These are phyloP conservation scores for Aspergillus ibericus DNA, from an alignment of 2,329 filamentous ascomycete genomes.

Conservation along the genomic window DNA sequence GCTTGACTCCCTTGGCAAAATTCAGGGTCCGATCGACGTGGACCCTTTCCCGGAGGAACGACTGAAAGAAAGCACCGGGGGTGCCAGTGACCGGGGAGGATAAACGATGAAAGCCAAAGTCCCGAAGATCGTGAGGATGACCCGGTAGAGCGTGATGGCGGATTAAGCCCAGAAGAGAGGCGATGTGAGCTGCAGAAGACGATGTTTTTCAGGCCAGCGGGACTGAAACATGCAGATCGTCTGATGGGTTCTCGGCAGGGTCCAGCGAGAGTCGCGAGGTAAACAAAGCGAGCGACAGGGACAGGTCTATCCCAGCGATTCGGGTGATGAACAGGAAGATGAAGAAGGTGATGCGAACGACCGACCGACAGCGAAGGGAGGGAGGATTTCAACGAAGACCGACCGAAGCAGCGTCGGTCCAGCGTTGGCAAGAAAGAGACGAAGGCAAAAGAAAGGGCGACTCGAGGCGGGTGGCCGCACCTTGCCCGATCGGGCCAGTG, in stretches of 20 bases:
- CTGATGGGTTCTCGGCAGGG: constrained; percentile 17
- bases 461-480: not conserved
- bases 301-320: not conserved
- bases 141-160: not conserved
- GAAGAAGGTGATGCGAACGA: not conserved
- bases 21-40: constrained; percentile 9
- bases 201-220: constrained; percentile 12
- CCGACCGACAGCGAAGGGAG: not conserved
- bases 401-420: not conserved
- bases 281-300: constrained; percentile 28
- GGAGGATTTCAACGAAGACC: constrained; percentile 4
- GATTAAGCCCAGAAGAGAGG: not conserved
- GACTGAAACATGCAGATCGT: constrained; percentile 23
- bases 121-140: not conserved
- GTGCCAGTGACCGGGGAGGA: not conserved
- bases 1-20: constrained; percentile 12
- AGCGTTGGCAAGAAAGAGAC: constrained; percentile 1
- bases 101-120: not conserved
- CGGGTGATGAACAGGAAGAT: not conserved
- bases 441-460: constrained; percentile 11
- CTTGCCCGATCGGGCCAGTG: constrained; percentile 17
- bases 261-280: constrained; percentile 15
- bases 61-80: not conserved
- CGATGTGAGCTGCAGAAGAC: constrained; percentile 1
- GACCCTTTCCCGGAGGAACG: not conserved